phyloP scores from a whole-genome alignment of 495 filamentous ascomycete genomes.

The Hypomontagnella monticulosa region DNA sequence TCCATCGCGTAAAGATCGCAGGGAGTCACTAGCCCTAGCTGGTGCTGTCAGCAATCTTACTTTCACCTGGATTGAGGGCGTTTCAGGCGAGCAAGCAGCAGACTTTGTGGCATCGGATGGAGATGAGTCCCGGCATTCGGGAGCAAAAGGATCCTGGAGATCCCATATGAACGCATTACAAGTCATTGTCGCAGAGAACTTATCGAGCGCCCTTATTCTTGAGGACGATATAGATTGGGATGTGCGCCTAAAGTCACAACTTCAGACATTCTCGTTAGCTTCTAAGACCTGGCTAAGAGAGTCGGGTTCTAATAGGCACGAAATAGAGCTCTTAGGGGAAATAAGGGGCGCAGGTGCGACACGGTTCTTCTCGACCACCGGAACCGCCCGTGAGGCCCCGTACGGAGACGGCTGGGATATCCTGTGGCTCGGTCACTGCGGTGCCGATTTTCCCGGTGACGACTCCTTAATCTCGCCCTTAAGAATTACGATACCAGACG shows the following conservation, averaged over 20 bases:
- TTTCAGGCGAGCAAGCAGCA: slow-evolving; percentile 52
- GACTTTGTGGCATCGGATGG: slow-evolving; percentile 46
- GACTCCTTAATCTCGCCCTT: slow-evolving; percentile 32
- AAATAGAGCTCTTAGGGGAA: neutral
- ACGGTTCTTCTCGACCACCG: neutral
- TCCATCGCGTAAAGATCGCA: slow-evolving; percentile 67
- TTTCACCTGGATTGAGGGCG: slow-evolving; percentile 65
- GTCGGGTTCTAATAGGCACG: slow-evolving; percentile 4
- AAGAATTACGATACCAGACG: slow-evolving; percentile 46
- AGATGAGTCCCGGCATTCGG: slow-evolving; percentile 34
- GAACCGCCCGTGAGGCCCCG: neutral
- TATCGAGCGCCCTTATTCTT: slow-evolving; percentile 56
- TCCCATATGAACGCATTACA: slow-evolving; percentile 58
- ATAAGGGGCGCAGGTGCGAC: slow-evolving; percentile 19
- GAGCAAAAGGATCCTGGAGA: slow-evolving; percentile 58
- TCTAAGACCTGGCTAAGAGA: slow-evolving; percentile 43
- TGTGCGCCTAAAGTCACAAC: slow-evolving; percentile 53
- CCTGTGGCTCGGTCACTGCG: slow-evolving; percentile 62
- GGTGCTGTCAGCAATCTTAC: slow-evolving; percentile 62
- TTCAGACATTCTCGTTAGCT: slow-evolving; percentile 51
- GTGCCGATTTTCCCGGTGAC: slow-evolving; percentile 50
- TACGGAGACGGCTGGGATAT: slow-evolving; percentile 62
- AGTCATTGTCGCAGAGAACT: slow-evolving; percentile 46
- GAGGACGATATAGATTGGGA: slow-evolving; percentile 65
- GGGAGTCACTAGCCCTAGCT: slow-evolving; percentile 66